Base-by-base conservation (phyloP, 1,284 basidiomycete genomes). In the Leccinum pachyderme region DNA sequence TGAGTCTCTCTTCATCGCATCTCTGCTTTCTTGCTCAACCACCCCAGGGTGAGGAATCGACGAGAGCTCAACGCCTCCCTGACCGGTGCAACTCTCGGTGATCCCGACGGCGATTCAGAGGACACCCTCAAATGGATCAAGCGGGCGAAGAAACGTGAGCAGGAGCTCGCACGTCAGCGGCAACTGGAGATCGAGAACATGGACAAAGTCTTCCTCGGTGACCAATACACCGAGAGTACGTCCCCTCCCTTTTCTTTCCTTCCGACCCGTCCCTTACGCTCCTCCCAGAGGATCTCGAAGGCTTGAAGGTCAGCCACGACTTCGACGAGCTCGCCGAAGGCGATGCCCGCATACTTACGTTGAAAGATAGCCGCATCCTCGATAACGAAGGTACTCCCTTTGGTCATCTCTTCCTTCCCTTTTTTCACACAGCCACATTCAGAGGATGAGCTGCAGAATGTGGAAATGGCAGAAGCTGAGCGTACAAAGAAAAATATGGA, bases 401-500 rank as follows among this genome's bases (percentile, higher is more conserved):
- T 37, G 12, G 3, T 45, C 47, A 25, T 12, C 33, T n/a, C 15
- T 39, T 35, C 24, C 11, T 31, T 43, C 45, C 49, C 27, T 49
- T 57, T 44, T 52, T 41, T 60, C 57, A 15, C 48, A 27, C 3
- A 6, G 29, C 47, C 29, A 39, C 47, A 18, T 45, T 28, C 53
- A 91, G 97, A 99, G 86, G 97, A 99, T 73, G 96, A 98, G 73
- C 81, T 99, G 18, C 91, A 97, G 74, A 98, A 99, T 65, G 79
- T 96, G 48, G 91, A 95, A 63, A 82, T 98, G 76, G 93, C 91
- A 0, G 94, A 97, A 69, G 82, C 82, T 47, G 93, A 95, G 64
- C 82, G 82, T 9, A 82, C 83, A 24, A 84, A 89, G 69, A 87
- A 87, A 76, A 90, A 85, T 53, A 80, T 85, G 48, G 91, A 95